Evolutionary conservation across 139 green algal genomes (phyloP), one percentile per base, ranked within the genome.

Genomic region (Eudorina sp.): DNA sequence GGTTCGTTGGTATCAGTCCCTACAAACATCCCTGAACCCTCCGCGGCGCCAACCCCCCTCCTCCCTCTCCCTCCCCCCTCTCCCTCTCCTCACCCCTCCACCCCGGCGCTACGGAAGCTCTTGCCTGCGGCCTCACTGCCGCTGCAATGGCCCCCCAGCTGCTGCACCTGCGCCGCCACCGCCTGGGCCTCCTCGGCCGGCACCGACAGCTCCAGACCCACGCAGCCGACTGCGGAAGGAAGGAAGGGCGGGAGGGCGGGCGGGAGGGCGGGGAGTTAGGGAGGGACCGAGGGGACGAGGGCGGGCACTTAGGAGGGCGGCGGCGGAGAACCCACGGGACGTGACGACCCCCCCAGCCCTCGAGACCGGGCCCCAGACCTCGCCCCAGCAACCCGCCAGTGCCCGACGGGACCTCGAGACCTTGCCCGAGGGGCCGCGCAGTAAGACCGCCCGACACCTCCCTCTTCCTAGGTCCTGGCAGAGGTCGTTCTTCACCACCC

Each of bases 61-160:
- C n/a, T n/a, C n/a, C n/a, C n/a, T n/a, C n/a, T n/a, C n/a, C n/a
- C n/a, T n/a, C n/a, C n/a, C n/a, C n/a, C n/a, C n/a, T n/a, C n/a
- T n/a, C n/a, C n/a, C n/a, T n/a, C n/a, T n/a, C 51, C 4, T 82
- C 72, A 83, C 13, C 84, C 84, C 29, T 89, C 84, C 58, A 89
- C 34, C 1, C 84, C 84, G 55, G 73, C 31, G 21, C 27, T 46
- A 5, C 84, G 72, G 84, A 89, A 89, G 8, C 25, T 41, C 31
- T 53, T 75, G 5, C 66, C 84, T 8, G 84, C 27, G 13, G 55
- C 84, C 74, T 68, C 60, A 31, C 45, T 78, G 21, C 11, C 34
- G 53, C 40, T 84, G 55, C 16, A 11, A n/a, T 64, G 84, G 29
- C 53, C 84, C n/a, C 84, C 72, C 43, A 70, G 27, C 38, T n/a